phyloP scores from a whole-genome alignment of 805 yeast species.

The Hanseniaspora taiwanica region DNA sequence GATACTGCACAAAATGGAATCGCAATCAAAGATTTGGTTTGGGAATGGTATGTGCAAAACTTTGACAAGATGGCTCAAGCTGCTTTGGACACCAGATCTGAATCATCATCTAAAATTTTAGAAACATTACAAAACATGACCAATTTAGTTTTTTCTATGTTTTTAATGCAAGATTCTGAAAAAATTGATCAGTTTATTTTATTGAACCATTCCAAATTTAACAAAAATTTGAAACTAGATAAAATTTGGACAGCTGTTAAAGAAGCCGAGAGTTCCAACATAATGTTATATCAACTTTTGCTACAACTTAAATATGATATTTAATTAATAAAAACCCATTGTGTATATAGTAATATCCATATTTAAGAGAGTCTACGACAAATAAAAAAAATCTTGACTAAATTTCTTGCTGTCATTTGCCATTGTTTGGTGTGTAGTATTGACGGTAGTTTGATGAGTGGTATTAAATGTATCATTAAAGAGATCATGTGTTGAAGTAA shows the following conservation, averaged over 20 bases:
- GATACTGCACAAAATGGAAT: background rate
- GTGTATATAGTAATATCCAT: too few species aligned
- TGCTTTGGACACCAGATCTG: constrained; percentile 32
- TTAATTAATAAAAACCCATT: background rate
- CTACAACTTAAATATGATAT: background rate
- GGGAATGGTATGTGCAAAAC: constrained; percentile 45
- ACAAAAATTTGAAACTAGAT: constrained; percentile 15
- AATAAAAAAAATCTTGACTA: too few species aligned
- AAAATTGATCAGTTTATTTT: constrained; percentile 21
- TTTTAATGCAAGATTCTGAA: constrained; percentile 19
- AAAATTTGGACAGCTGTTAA: constrained; percentile 13
- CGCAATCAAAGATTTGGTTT: constrained; percentile 21
- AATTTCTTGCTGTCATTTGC: background rate
- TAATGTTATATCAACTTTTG: background rate
- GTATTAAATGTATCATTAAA: background rate
- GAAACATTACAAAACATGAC: constrained; percentile 31
- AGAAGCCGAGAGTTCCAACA: constrained; percentile 5
- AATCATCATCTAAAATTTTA: constrained; percentile 33
- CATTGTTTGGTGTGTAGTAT: constrained; percentile 2
- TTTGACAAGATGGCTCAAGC: constrained; percentile 40
- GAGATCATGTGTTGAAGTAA: background rate
- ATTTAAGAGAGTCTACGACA: too few species aligned
- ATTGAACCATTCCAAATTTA: constrained; percentile 21
- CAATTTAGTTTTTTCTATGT: constrained; percentile 19
- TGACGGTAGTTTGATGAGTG: background rate